Base-by-base conservation (phyloP, 73 alveolate species). In the Paraurostyla sp. region DNA sequence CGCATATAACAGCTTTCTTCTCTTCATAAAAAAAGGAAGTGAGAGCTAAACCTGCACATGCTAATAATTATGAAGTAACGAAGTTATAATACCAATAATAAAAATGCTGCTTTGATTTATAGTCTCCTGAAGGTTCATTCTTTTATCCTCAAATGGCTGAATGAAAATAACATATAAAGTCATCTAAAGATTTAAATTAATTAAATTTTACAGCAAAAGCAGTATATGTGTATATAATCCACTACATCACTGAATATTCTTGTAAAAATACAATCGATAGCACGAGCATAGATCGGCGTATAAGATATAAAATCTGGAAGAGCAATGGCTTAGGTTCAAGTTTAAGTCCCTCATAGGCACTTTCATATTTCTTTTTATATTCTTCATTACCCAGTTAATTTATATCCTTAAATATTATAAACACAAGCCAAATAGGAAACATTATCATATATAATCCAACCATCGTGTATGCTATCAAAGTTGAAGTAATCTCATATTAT, bases 311-410 rank as follows among this genome's bases (percentile, higher is more conserved):
- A 6, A 65, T 1, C 16, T 38, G 50, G 23, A 65, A 38, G 3
- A 38, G 13, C 25, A 65, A 38, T 18, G 42, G 35, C 0, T 25
- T 16, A 22, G 7, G 6, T 15, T 65, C 58, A 0, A 15, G 29
- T 22, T 65, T 65, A 40, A 38, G 41, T 65, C 41, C 82, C 41
- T 65, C 82, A 65, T 65, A 65, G 18, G 58, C 56, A 38, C 82
- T 30, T 6, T 58, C 82, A 65, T 65, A 65, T 38, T 38, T 33
- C 25, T 30, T 38, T 38, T 22, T 65, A 38, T 18, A 65, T 16
- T 32, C 16, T 22, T 65, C 56, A 13, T 65, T 35, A 15, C 13
- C 56, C 25, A 65, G 25, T 1, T 33, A 38, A 38, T 33, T 18
- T 65, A 22, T 18, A 65, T 65, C 41, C 41, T 2, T 18, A 35